Conservation (phyloP, 1,284 basidiomycete species). For the Pseudozyma tsukubaensis region DNA sequence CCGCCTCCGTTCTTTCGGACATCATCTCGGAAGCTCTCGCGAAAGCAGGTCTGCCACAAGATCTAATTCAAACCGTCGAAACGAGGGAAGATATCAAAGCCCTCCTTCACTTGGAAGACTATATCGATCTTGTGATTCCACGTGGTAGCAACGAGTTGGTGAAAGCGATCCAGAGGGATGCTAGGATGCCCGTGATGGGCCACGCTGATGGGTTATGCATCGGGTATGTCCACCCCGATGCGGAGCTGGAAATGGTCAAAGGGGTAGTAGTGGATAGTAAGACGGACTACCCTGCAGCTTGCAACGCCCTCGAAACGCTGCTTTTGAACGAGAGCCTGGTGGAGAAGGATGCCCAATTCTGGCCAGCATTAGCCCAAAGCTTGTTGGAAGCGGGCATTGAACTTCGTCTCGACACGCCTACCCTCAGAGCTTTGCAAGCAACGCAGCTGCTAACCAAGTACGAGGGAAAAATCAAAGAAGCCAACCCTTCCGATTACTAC, state of each 20-base stretch:
- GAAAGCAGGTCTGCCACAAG: constrained; percentile 75
- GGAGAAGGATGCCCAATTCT: constrained; percentile 70
- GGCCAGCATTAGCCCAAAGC: constrained; percentile 81
- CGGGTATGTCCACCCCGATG: constrained; percentile 87
- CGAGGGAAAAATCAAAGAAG: constrained; percentile 42
- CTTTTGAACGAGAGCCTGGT: constrained; percentile 78
- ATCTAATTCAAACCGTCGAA: constrained; percentile 91
- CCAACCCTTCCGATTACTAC: constrained; percentile 75
- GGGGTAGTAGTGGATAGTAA: constrained; percentile 90
- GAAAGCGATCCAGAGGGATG: constrained; percentile 85
- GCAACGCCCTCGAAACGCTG: constrained; percentile 92
- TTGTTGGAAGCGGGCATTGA: constrained; percentile 79
- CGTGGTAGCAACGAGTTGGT: constrained; percentile 93
- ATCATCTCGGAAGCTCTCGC: constrained; percentile 83
- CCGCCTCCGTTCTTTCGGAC: constrained; percentile 44
- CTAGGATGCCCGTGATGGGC: constrained; percentile 97
- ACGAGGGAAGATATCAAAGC: constrained; percentile 91
- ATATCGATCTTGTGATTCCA: constrained; percentile 97
- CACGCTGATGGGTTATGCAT: constrained; percentile 96
- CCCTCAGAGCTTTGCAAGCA: neutral
- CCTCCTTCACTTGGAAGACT: constrained; percentile 84
- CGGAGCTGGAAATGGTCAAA: constrained; percentile 80
- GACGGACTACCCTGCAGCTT: constrained; percentile 95
- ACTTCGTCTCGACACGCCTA: constrained; percentile 79
- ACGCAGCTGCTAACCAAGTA: constrained; percentile 44